Evolutionary conservation across 148 eudicot genomes (phyloP).

Genomic region (Chenopodium suecicum): DNA sequence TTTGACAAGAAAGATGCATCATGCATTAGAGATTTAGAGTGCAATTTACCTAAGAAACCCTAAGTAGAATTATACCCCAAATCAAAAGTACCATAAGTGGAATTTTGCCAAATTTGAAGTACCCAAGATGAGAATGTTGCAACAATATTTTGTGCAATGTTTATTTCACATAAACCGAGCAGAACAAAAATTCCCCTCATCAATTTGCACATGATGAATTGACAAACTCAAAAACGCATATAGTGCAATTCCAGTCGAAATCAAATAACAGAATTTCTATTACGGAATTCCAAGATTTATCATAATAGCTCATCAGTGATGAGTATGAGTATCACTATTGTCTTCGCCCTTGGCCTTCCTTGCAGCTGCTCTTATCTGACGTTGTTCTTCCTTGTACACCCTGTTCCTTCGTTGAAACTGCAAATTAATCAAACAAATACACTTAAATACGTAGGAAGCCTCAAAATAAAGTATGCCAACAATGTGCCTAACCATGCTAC

Average conservation of each 20-base stretch:
- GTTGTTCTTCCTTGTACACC: constrained; percentile 94
- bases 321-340: constrained; percentile 23
- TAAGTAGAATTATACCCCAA: too few relatives aligned
- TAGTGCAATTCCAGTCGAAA: constrained; percentile 8
- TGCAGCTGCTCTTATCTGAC: constrained; percentile 87
- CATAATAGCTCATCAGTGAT: constrained; percentile 18
- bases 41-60: too few relatives aligned
- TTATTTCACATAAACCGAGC: neutral
- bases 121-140: too few relatives aligned
- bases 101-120: too few relatives aligned
- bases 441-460: neutral
- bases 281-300: constrained; percentile 1
- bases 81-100: too few relatives aligned
- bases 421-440: constrained; percentile 12
- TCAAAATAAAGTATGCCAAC: neutral
- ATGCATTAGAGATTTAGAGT: too few relatives aligned
- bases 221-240: constrained; percentile 9
- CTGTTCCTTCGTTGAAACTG: constrained; percentile 94
- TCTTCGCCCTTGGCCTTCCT: constrained; percentile 68
- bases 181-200: constrained; percentile 4
- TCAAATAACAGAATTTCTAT: constrained; percentile 20
- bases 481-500: neutral
- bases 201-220: constrained; percentile 19
- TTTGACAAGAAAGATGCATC: too few relatives aligned
- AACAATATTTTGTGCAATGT: too few relatives aligned